Evolutionary conservation across 1,284 basidiomycete species (phyloP).

Genomic region (Chalciporus sp.): DNA sequence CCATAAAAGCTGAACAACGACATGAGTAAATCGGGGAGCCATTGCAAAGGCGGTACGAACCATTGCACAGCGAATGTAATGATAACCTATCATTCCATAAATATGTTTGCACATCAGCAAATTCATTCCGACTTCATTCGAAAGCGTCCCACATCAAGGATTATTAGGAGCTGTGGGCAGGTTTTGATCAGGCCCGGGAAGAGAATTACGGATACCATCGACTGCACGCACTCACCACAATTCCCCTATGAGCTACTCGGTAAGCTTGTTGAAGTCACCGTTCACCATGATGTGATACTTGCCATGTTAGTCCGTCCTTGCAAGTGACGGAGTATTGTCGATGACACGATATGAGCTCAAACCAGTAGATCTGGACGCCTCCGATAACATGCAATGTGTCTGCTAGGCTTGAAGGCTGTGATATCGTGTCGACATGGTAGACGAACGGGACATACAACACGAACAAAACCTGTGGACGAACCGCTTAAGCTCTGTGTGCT

Average conservation of each 20-base stretch:
- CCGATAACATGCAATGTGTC: slow-evolving; percentile 10
- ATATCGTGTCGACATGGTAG: neutral
- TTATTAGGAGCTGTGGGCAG: neutral
- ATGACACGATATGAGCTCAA: slow-evolving; percentile 9
- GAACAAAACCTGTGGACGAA: neutral
- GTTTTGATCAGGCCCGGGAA: neutral
- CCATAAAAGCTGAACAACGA: slow-evolving; percentile 12
- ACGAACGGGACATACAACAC: slow-evolving; percentile 6
- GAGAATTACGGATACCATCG: neutral
- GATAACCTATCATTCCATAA: neutral
- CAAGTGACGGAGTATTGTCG: neutral
- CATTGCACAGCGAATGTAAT: slow-evolving; percentile 13
- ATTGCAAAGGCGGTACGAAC: neutral
- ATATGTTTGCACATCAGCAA: neutral
- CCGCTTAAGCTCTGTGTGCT: neutral
- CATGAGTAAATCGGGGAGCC: neutral
- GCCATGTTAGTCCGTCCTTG: slow-evolving; percentile 6
- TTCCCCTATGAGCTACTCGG: slow-evolving; percentile 3
- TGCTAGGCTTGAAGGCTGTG: slow-evolving; percentile 4
- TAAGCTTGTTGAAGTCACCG: neutral
- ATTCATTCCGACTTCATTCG: neutral
- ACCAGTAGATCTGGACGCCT: slow-evolving; percentile 3
- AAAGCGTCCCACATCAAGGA: slow-evolving; percentile 2
- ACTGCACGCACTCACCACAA: slow-evolving; percentile 1
- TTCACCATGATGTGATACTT: neutral